Evolutionary conservation across 352 stramenopile genomes (phyloP), one percentile per base, ranked within the genome.

Genomic region (Pythium folliculosum): DNA sequence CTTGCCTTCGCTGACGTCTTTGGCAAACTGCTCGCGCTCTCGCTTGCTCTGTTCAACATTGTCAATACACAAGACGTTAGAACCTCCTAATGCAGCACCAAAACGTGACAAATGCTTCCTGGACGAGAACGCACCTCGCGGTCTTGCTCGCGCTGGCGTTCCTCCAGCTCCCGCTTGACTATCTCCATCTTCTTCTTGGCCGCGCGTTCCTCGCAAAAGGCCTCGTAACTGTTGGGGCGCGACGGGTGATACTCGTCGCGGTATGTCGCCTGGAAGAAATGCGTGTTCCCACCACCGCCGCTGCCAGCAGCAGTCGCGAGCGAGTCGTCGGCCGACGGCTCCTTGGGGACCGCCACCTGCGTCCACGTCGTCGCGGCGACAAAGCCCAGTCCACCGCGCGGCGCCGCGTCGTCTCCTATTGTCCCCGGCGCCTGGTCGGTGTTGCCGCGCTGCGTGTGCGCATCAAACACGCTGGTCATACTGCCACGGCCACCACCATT

Each of bases 301-400:
- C 5, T 25, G 19, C 25, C 30, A 17, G 7, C 38, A 22, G 32
- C 60, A 25, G 50, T 37, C 75, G 82, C 65, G 65, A 69, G 22
- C 5, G 51, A 7, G 21, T 23, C 32, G n/a, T 67, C 57, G 0
- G 52, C 19, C 14, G 49, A 55, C 8, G 50, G 44, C 43, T 62
- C 50, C 35, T 70, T 70, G 21, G 76, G 79, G n/a, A 60, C 72
- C 1, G 90, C 97, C 73, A 63, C 80, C 1, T 70, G 86, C 3
- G 86, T 98, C 25, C 88, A 98, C 47, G 88, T 97, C 59, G 84
- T 97, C 22, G 98, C 98, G 70, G 82, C 98, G 44, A 93, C 88
- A 27, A 97, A 94, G 30, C 64, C 97, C 17, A 91, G 97, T 71
- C 77, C 83, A 1, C 82, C 83, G 63, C 88, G 96, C 59, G 80